phyloP scores from a whole-genome alignment of 1,139 yeast genomes.

The Kodamaea arcana region DNA sequence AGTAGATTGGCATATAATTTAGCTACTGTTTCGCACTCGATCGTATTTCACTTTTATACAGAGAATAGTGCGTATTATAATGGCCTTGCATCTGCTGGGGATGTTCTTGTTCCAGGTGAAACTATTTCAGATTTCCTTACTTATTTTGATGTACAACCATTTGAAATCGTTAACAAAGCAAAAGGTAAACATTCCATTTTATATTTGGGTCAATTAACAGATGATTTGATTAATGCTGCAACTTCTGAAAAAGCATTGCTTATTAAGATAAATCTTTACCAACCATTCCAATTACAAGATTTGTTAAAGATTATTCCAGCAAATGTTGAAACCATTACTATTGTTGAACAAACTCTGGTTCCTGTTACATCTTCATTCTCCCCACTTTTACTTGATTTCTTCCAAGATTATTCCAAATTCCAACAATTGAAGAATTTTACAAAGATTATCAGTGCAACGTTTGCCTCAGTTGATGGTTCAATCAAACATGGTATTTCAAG shows the following conservation, averaged over 20 bases:
- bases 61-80: conserved; percentile 21
- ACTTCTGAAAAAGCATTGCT: conserved; percentile 44
- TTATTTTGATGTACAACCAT: conserved; percentile 27
- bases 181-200: conserved; percentile 47
- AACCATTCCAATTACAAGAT: conserved; percentile 61
- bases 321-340: conserved; percentile 53
- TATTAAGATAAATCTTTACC: conserved; percentile 57
- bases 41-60: conserved; percentile 69
- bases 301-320: conserved; percentile 54
- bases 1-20: conserved; percentile 56
- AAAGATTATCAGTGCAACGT: conserved; percentile 56
- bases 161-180: conserved; percentile 23
- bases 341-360: conserved; percentile 58
- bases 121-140: conserved; percentile 24
- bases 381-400: conserved; percentile 68
- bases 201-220: conserved; percentile 55
- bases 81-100: conserved; percentile 14
- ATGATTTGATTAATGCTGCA: conserved; percentile 41
- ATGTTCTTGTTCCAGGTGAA: conserved; percentile 15
- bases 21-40: conserved; percentile 43
- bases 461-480: conserved; percentile 45
- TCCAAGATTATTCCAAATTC: conserved; percentile 51
- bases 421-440: conserved; percentile 46
- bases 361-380: conserved; percentile 50
- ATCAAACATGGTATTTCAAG: conserved; percentile 38